A percentile compares a stretch with the other conserved stretches of the same genome.
phyloP scores from a whole-genome alignment of 106 monocot species.

The Phalaenopsis aphrodite region DNA sequence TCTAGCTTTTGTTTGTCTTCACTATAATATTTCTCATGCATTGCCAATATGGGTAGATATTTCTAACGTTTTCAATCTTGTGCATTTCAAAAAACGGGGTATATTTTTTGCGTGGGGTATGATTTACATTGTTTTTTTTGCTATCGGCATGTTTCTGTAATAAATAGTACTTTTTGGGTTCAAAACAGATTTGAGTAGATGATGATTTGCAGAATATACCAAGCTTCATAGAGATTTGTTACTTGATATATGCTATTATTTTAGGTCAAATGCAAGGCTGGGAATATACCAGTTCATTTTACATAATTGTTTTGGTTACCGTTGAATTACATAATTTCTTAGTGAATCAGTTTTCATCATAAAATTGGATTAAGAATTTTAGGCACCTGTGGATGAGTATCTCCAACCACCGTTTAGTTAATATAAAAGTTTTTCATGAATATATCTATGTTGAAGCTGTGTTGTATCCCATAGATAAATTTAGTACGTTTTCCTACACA shows the following conservation, averaged over 20 bases:
- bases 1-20: not conserved
- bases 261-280: not conserved
- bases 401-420: not conserved
- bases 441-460: not conserved
- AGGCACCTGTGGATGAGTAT: not conserved
- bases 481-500: not conserved
- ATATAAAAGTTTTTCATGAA: not conserved
- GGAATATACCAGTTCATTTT: not conserved
- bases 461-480: not conserved
- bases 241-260: slow-evolving; percentile 1
- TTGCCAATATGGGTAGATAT: not conserved
- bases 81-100: not conserved
- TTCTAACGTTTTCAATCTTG: not conserved
- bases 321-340: not conserved
- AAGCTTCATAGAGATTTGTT: not conserved
- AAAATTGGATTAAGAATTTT: not conserved
- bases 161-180: not conserved
- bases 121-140: not conserved
- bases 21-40: not conserved
- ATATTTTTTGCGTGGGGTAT: not conserved
- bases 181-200: not conserved
- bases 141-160: not conserved
- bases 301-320: not conserved
- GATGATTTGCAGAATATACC: not conserved
- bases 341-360: not conserved